phyloP scores from a whole-genome alignment of 2,329 filamentous ascomycete genomes.

The Zasmidium citrigriseum region DNA sequence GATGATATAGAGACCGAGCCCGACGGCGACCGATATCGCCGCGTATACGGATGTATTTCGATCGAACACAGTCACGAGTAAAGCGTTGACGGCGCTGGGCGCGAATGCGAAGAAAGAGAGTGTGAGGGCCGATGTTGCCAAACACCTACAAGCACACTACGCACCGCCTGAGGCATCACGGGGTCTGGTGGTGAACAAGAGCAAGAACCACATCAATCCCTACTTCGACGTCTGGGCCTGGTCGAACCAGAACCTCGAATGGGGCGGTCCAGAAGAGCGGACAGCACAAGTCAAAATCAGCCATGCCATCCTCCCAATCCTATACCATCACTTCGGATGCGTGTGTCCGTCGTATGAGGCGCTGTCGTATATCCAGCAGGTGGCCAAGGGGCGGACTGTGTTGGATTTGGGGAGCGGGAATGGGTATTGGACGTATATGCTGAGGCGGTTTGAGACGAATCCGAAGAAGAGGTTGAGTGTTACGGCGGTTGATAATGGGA shows the following conservation, averaged over 20 bases:
- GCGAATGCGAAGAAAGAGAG: conserved; percentile 68
- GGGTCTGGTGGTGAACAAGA: conserved; percentile 40
- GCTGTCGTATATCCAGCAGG: conserved; percentile 59
- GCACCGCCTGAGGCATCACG: conserved; percentile 47
- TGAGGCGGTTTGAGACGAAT: conserved; percentile 58
- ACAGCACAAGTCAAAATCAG: conserved; percentile 56
- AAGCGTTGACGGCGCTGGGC: conserved; percentile 63
- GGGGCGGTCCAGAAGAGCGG: conserved; percentile 60
- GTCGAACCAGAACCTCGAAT: conserved; percentile 64
- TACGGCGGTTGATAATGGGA: conserved; percentile 65
- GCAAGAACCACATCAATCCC: conserved; percentile 59
- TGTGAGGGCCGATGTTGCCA: conserved; percentile 58
- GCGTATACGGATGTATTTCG: conserved; percentile 69
- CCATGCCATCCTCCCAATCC: conserved; percentile 70
- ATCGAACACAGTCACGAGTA: conserved; percentile 59
- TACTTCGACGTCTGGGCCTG: conserved; percentile 69
- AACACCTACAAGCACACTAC: conserved; percentile 57
- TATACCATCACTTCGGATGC: conserved; percentile 81
- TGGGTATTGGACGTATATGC: conserved; percentile 75
- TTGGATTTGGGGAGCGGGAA: conserved; percentile 71
- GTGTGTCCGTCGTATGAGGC: conserved; percentile 68
- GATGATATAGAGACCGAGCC: conserved; percentile 47
- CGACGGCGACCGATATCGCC: conserved; percentile 59
- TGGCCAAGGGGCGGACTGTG: conserved; percentile 56
- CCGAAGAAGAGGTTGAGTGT: conserved; percentile 44